A percentile compares a stretch with the other conserved stretches of the same genome.
phyloP scores from a whole-genome alignment of 805 yeast species.

The Schwanniomyces vanrijiae region DNA sequence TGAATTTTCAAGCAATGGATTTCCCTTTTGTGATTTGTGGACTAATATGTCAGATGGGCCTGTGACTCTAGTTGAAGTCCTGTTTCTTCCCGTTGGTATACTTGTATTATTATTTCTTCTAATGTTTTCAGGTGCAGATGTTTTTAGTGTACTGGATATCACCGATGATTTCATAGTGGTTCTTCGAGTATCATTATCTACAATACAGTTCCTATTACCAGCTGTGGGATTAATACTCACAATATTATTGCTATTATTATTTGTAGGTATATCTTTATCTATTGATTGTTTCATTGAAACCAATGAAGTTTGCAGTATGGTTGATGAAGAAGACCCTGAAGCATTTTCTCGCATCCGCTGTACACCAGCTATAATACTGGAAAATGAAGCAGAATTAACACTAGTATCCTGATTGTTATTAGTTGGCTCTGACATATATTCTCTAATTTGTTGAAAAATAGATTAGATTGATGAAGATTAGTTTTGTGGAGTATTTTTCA shows the following conservation, averaged over 20 bases:
- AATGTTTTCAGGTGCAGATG: background rate
- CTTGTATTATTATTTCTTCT: background rate
- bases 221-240: background rate
- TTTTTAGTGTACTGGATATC: background rate
- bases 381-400: constrained; percentile 64
- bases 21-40: constrained; percentile 67
- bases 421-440: background rate
- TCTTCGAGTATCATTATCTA: background rate
- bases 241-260: background rate
- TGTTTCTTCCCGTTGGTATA: background rate
- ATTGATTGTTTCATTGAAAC: background rate
- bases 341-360: constrained; percentile 51
- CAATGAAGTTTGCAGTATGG: background rate
- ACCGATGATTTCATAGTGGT: background rate
- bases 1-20: constrained; percentile 58
- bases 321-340: no score
- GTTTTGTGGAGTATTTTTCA: background rate
- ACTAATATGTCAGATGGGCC: constrained; percentile 43
- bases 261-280: background rate
- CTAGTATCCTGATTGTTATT: constrained; percentile 5
- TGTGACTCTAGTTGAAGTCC: constrained; percentile 7
- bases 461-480: background rate
- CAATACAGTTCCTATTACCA: background rate
- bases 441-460: background rate
- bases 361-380: constrained; percentile 71